phyloP scores from a whole-genome alignment of 2,329 filamentous ascomycete species.

The Alternaria rosae region DNA sequence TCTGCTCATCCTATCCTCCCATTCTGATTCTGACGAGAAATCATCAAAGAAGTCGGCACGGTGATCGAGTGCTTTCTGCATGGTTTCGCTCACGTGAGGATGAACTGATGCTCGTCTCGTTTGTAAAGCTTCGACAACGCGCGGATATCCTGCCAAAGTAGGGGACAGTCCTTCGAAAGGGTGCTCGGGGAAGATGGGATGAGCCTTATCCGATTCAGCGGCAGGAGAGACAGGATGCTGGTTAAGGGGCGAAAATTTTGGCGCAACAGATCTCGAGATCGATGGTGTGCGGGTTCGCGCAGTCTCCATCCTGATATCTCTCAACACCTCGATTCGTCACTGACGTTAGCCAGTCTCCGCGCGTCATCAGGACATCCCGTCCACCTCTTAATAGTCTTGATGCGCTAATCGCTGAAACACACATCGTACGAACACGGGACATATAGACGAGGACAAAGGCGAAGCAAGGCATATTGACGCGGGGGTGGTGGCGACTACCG shows the following conservation, averaged over 20 bases:
- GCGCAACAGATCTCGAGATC: neutral
- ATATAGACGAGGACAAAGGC: constrained; percentile 20
- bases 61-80: constrained; percentile 27
- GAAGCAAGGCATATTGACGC: constrained; percentile 9
- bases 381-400: neutral
- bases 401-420: constrained; percentile 17
- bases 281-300: constrained; percentile 2
- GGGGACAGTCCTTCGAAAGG: constrained; percentile 38
- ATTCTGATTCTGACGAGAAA: constrained; percentile 31
- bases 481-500: constrained; percentile 14
- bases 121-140: constrained; percentile 31
- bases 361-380: constrained; percentile 5
- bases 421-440: constrained; percentile 4
- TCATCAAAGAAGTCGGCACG: constrained; percentile 43
- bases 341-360: neutral
- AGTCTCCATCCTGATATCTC: constrained; percentile 10
- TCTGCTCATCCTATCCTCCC: constrained; percentile 32
- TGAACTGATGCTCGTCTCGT: constrained; percentile 30
- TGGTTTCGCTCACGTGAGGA: constrained; percentile 33
- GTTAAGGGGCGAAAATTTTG: constrained; percentile 12
- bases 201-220: constrained; percentile 25
- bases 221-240: constrained; percentile 20
- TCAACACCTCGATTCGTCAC: neutral
- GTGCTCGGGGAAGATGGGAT: constrained; percentile 35
- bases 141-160: constrained; percentile 40